Percentiles rank a stretch among this genome's conserved stretches.
phyloP scores from a whole-genome alignment of 1,284 basidiomycete genomes.

The Moesziomyces antarcticus region DNA sequence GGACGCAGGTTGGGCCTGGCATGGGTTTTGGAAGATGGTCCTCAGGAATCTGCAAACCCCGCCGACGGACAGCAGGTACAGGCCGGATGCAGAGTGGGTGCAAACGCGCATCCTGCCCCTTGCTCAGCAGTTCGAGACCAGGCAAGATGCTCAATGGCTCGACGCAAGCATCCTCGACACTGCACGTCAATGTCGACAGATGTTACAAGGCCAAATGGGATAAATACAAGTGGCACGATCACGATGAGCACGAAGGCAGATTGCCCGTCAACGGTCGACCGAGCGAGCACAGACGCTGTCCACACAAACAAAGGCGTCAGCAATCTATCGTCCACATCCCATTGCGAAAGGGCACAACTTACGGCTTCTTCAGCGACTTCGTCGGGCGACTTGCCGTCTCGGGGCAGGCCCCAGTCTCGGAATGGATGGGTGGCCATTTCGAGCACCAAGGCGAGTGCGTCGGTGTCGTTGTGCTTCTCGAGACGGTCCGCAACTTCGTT shows the following conservation, averaged over 20 bases:
- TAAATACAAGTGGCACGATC: constrained; percentile 3
- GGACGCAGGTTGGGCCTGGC: constrained; percentile 65
- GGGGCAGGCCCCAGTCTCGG: constrained; percentile 45
- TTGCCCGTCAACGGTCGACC: constrained; percentile 49
- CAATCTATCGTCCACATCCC: background rate
- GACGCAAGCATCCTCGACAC: constrained; percentile 9
- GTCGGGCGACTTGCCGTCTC: constrained; percentile 63
- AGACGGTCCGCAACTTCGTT: constrained; percentile 60
- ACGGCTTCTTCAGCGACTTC: constrained; percentile 75
- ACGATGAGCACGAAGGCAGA: constrained; percentile 63
- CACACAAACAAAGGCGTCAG: constrained; percentile 1
- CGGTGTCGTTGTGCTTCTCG: constrained; percentile 58
- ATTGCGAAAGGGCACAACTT: constrained; percentile 38
- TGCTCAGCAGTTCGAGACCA: constrained; percentile 10
- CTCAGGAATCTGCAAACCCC: constrained; percentile 28
- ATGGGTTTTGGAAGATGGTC: constrained; percentile 63
- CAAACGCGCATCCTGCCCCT: constrained; percentile 15
- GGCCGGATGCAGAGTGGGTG: constrained; percentile 19
- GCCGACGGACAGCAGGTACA: constrained; percentile 5
- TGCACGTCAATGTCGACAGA: constrained; percentile 4
- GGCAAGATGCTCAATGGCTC: constrained; percentile 22
- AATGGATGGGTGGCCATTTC: constrained; percentile 59
- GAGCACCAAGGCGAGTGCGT: constrained; percentile 53
- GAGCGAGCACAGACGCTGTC: constrained; percentile 47
- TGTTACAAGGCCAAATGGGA: constrained; percentile 6